phyloP scores from a whole-genome alignment of 768 basidiomycete species.

The Imleria badia region DNA sequence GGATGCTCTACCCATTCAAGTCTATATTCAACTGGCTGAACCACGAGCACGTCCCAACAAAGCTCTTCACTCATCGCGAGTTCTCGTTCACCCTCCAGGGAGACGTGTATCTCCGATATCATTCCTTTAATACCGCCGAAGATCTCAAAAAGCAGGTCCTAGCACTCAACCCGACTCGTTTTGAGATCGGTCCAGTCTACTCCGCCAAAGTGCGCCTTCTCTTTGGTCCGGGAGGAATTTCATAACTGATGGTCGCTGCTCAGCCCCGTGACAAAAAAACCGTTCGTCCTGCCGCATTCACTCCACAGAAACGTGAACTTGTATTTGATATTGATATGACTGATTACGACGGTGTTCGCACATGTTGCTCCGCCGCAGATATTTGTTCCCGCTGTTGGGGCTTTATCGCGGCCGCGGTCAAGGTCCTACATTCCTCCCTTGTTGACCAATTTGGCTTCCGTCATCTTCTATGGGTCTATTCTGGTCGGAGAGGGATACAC shows the following conservation, averaged over 20 bases:
- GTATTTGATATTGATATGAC: constrained; percentile 99
- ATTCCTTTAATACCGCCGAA: constrained; percentile 81
- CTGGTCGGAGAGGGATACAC: constrained; percentile 97
- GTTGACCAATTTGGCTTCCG: constrained; percentile 89
- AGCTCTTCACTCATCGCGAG: constrained; percentile 90
- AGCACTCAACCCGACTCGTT: constrained; percentile 83
- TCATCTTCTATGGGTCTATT: constrained; percentile 96
- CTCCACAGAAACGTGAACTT: constrained; percentile 82
- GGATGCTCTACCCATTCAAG: constrained; percentile 91
- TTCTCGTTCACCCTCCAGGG: constrained; percentile 91
- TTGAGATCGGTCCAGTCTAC: constrained; percentile 97
- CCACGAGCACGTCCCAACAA: constrained; percentile 77
- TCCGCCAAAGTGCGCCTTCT: constrained; percentile 67
- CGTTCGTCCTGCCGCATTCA: constrained; percentile 63
- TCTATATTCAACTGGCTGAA: constrained; percentile 94
- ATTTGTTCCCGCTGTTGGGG: constrained; percentile 95
- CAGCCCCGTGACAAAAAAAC: constrained; percentile 92
- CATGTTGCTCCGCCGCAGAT: constrained; percentile 87
- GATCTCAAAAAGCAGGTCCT: constrained; percentile 92
- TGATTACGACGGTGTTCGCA: constrained; percentile 94
- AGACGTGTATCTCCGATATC: constrained; percentile 93
- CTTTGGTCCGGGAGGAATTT: background rate
- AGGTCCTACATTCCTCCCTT: constrained; percentile 75
- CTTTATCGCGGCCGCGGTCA: constrained; percentile 91
- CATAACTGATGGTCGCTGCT: background rate